A percentile compares a stretch with the other conserved stretches of the same genome.
These are phyloP conservation scores for Nidularia sp. DNA, from an alignment of 768 basidiomycete genomes.

Conservation along the genomic window DNA sequence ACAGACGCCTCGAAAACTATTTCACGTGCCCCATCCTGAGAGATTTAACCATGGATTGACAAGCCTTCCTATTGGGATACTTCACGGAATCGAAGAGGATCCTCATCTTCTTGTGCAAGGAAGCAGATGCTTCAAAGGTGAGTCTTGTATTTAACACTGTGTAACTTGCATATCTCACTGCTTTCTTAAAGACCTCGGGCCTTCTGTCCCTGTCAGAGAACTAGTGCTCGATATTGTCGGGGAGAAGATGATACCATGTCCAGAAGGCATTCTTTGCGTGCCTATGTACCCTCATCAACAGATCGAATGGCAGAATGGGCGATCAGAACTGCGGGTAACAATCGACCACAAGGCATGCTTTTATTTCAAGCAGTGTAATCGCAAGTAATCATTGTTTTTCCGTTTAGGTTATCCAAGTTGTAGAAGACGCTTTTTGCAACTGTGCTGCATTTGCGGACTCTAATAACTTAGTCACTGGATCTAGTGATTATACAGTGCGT, in stretches of 20 bases:
- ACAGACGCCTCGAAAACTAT: slow-evolving; percentile 88
- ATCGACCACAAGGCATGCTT: slow-evolving; percentile 55
- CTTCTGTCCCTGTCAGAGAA: slow-evolving; percentile 38
- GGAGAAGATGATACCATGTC: slow-evolving; percentile 59
- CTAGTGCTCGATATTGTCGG: slow-evolving; percentile 56
- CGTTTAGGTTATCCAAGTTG: slow-evolving; percentile 62
- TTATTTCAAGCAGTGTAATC: no score
- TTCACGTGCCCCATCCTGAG: slow-evolving; percentile 69
- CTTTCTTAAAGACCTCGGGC: slow-evolving; percentile 41
- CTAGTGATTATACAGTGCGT: slow-evolving; percentile 75
- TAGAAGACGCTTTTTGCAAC: slow-evolving; percentile 69
- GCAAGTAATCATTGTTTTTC: no score
- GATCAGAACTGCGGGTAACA: slow-evolving; percentile 55
- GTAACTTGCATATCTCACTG: slow-evolving; percentile 1
- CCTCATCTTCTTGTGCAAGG: slow-evolving; percentile 63
- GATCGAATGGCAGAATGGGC: slow-evolving; percentile 60
- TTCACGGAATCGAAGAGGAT: slow-evolving; percentile 84
- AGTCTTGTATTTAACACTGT: neutral
- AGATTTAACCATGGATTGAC: slow-evolving; percentile 70
- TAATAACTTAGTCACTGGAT: slow-evolving; percentile 74
- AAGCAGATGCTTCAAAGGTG: slow-evolving; percentile 54
- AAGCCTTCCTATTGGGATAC: slow-evolving; percentile 64
- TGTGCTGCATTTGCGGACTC: slow-evolving; percentile 79
- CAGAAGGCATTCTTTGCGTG: slow-evolving; percentile 50
- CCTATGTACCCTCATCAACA: slow-evolving; percentile 65